Evolutionary conservation across 148 eudicot genomes (phyloP), one percentile per base, ranked within the genome.

Genomic region (Rhododendron molle): DNA sequence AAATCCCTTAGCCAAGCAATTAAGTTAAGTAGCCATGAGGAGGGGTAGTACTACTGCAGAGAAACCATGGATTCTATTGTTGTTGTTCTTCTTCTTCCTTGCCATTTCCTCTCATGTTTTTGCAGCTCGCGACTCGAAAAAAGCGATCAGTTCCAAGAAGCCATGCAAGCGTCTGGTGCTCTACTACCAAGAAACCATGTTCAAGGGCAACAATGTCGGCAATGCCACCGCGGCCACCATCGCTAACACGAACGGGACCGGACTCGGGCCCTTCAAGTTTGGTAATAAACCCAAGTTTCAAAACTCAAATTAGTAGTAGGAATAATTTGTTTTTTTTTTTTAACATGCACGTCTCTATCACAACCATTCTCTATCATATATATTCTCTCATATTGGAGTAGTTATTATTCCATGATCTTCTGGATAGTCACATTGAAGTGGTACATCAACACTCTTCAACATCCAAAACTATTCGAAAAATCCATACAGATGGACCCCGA

Each of bases 161-260:
- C 91, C 91, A 30, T 89, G 91, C 88, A 87, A 89, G 46, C 81
- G 76, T 34, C 2, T 89, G 18, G 82, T 80, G 28, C 87, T 89
- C 16, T 87, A 87, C 76, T 87, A 85, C 85, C 91, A 89, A 16
- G 89, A 89, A 60, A 85, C 87, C 56, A 30, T 89, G n/a, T 89
- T 85, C 77, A 83, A 83, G 46, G 86, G 87, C 72, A 56, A 50
- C 36, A 85, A 89, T 72, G 26, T 34, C 0, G 86, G 82, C 0
- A 89, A 89, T 10, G 88, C 89, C 3, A 89, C 91, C 7, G 85
- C 89, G 0, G 87, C 87, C 23, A 46, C 16, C 8, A 52, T 69
- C 14, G 83, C 89, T 5, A 74, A 74, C n/a, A 60, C 56, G 6
- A 76, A 76, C 6, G 80, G 80, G 18, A 65, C 86, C 9, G 38